Evolutionary conservation across 148 eudicot species (phyloP), one percentile per base, ranked within the genome.

Genomic region (Fallopia convolvulus): DNA sequence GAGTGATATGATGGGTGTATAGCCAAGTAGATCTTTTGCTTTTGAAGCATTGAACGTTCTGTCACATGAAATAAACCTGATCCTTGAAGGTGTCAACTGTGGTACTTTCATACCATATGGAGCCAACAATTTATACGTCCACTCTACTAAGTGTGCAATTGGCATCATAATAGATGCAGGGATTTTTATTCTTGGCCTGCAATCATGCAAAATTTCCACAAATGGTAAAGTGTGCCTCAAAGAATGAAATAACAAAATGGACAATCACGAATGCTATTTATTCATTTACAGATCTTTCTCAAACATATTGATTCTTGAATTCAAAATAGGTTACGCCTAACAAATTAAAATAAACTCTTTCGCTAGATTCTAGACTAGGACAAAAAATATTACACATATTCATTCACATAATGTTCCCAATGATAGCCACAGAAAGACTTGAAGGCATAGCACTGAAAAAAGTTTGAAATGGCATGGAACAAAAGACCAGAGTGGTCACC

Each of bases 31-130:
- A 58, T 95, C 97, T 80, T 86, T 91, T 83, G 97, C 99, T 85
- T 91, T 95, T 55, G 97, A 91, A 84, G 88, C 83, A 79, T 79
- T 83, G 78, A 92, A 95, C 41, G 97, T 92, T 83, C 99, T 88
- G 86, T 82, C 83, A 84, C 89, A 79, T 72, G 97, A 88, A 23
- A 91, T 85, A 61, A 95, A 97, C 76, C 97, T 86, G 77, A 95
- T 84, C 84, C 99, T 89, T 75, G 97, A 92, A 74, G 99, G 97
- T 74, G 97, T 95, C 78, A 95, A 77, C 83, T 92, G 99, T 30
- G 99, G 99, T 74, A 92, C 99, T 86, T 91, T 92, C 99, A 92
- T 92, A 14, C 99, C 97, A 79, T 86, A 92, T 23, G 97, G 92
- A 2, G 90, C 99, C 41, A 95, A 82, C 30, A 92, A 73, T 78